Base-by-base conservation (phyloP, 1,139 yeast genomes). In the Yamadazyma conglobata region DNA sequence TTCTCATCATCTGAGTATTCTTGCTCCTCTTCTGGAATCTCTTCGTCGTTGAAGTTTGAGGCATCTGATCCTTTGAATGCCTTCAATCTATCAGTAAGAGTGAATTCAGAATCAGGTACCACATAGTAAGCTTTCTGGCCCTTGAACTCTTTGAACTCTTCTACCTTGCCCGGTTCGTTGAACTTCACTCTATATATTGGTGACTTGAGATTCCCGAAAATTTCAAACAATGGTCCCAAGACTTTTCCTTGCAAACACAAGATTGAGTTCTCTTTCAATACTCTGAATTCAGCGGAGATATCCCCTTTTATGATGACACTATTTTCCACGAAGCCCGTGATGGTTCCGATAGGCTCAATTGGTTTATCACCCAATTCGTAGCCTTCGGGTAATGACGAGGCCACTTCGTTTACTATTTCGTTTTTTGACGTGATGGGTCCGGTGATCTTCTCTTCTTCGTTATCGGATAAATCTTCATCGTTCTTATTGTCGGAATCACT, bases 1-100 rank as follows among this genome's bases (percentile, higher is more conserved):
- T 72, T 72, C 52, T 89, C 96, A 56, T 91, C 97, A 50, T 91
- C 97, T 1, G 96, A 86, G 45, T 81, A 91, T 48, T 91, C 97
- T 52, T 87, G 96, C 52, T 91, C 97, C 23, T 84, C 94, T 44
- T 78, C 86, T 0, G 96, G 89, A 15, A 89, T 58, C 48, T 91
- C 99, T 60, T 91, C 98, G 55, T 91, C 98, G 52, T 87, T 85
- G 52, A 87, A 80, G 46, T 91, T 91, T 48, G 95, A 83, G 0
- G 98, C 98, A 60, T 91, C 99, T 1, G 91, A 81, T 10, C 97
- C 98, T 48, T 82, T 88, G 14, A 78, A 40, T 15, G 70, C 64
- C 44, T 77, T 83, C 31, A 89, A 70, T 12, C 76, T 60, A 32
- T 83, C 85, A 0, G 97, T 89, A 40, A 80, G 77, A 10, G 85